phyloP scores from a whole-genome alignment of 768 basidiomycete species.

The Termitomyces sp. region DNA sequence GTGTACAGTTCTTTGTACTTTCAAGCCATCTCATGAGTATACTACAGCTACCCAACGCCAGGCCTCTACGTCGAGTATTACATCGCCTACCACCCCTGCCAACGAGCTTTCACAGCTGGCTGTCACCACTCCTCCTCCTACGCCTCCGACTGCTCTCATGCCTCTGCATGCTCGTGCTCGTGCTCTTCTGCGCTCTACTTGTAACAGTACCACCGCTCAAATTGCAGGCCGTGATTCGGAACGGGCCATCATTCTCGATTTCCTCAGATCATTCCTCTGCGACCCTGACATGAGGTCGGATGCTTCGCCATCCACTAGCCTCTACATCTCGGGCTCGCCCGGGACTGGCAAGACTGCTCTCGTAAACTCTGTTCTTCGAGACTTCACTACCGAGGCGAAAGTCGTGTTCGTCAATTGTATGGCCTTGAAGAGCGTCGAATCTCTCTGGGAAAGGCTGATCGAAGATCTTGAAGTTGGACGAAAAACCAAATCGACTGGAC shows the following conservation, averaged over 20 bases:
- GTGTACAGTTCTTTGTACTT: slow-evolving; percentile 13
- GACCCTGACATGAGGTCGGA: slow-evolving; percentile 20
- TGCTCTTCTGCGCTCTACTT: slow-evolving; percentile 69
- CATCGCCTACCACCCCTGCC: slow-evolving; percentile 42
- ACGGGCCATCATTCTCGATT: slow-evolving; percentile 52
- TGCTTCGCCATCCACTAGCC: slow-evolving; percentile 34
- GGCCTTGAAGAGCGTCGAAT: slow-evolving; percentile 64
- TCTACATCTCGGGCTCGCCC: slow-evolving; percentile 92
- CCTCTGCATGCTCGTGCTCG: slow-evolving; percentile 60
- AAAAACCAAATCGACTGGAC: slow-evolving; percentile 30
- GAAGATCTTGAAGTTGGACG: slow-evolving; percentile 46
- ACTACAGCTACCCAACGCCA: slow-evolving; percentile 39
- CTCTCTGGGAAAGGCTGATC: slow-evolving; percentile 65
- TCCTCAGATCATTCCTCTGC: slow-evolving; percentile 53
- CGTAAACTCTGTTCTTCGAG: slow-evolving; percentile 59
- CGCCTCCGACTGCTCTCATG: slow-evolving; percentile 47
- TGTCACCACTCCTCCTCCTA: slow-evolving; percentile 59
- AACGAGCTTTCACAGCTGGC: slow-evolving; percentile 36
- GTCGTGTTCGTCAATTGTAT: slow-evolving; percentile 75
- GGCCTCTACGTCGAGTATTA: slow-evolving; percentile 45
- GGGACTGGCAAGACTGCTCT: slow-evolving; percentile 92
- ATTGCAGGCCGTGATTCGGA: slow-evolving; percentile 72
- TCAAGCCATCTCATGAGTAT: slow-evolving; percentile 10
- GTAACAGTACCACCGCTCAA: slow-evolving; percentile 44
- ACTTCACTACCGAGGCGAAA: slow-evolving; percentile 39